Conservation (phyloP, 2,329 filamentous ascomycete genomes). For the Leptoxyphium fumago region DNA sequence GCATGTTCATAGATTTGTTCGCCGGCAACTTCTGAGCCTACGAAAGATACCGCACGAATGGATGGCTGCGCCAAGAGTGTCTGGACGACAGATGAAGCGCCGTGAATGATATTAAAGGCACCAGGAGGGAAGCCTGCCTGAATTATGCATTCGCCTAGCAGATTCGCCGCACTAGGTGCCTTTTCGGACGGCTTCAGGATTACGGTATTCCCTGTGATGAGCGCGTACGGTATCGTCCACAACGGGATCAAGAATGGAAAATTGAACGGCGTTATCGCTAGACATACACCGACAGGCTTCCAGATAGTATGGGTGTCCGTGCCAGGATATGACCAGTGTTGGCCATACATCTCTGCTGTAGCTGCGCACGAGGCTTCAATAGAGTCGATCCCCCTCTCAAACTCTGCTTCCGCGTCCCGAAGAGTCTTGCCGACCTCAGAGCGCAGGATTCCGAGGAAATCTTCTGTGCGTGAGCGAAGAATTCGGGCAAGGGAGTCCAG, state of each 20-base stretch:
- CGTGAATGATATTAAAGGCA: constrained; percentile 64
- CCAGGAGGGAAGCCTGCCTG: constrained; percentile 66
- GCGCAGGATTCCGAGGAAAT: too few species aligned
- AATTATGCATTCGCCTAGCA: constrained; percentile 59
- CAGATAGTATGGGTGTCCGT: too few species aligned
- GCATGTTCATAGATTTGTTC: constrained; percentile 64
- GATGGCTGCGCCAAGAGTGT: constrained; percentile 64
- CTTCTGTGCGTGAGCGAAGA: too few species aligned
- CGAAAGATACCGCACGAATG: constrained; percentile 69
- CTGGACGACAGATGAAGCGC: constrained; percentile 60
- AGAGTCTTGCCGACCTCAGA: too few species aligned
- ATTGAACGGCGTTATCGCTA: too few species aligned
- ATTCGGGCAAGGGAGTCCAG: too few species aligned
- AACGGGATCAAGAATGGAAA: constrained; percentile 79
- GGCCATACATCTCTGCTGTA: too few species aligned
- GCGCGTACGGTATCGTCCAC: constrained; percentile 69
- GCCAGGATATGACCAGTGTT: too few species aligned
- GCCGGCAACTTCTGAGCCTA: constrained; percentile 66
- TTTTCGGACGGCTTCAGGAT: constrained; percentile 71
- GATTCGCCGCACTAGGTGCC: constrained; percentile 68
- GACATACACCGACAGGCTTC: too few species aligned
- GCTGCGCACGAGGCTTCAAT: too few species aligned
- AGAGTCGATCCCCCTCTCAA: too few species aligned
- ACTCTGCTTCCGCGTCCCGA: too few species aligned
- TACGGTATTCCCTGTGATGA: constrained; percentile 70